Evolutionary conservation across 2,329 filamentous ascomycete genomes (phyloP), one percentile per base, ranked within the genome.

Genomic region (Diaporthe humulicola): DNA sequence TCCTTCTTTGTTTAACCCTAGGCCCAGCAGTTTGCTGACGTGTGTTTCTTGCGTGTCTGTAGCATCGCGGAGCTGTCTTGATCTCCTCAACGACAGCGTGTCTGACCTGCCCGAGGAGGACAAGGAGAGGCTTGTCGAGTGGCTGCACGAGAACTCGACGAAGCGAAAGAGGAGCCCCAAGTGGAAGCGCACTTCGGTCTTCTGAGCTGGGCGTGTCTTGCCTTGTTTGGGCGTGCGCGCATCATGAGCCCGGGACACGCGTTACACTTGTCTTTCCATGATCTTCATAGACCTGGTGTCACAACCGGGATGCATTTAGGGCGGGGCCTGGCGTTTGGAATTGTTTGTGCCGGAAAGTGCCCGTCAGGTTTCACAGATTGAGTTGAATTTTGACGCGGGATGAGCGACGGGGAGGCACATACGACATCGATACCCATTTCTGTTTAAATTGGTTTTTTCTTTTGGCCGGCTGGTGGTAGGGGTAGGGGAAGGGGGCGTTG

Each of bases 11-110:
- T n/a, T n/a, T n/a, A n/a, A n/a, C n/a, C n/a, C n/a, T n/a, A n/a
- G n/a, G n/a, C n/a, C n/a, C n/a, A n/a, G n/a, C n/a, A n/a, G 22
- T 25, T 33, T 8, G 8, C 70, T 75, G 45, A 75, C n/a, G 7
- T 19, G 7, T 15, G 9, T 5, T 8, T n/a, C 4, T 40, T 17
- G 10, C 42, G 38, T 38, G 38, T 25, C 22, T 50, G 6, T 30
- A 82, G 81, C 81, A 19, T 79, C 81, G 0, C 78, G 80, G 1
- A 79, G 79, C 3, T 82, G 81, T 48, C 79, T 83, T 2, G 79
- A 82, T 38, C 77, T 83, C 15, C 76, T 83, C 36, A 82, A 83
- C 64, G 81, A 83, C 70, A 80, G 80, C 73, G 79, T 82, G 22
- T 75, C 76, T 30, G 73, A 77, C 30, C 76, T 82, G 22, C 76